Evolutionary conservation across 164 flowering plant species (phyloP).

Genomic region (Vitis rotundifolia): DNA sequence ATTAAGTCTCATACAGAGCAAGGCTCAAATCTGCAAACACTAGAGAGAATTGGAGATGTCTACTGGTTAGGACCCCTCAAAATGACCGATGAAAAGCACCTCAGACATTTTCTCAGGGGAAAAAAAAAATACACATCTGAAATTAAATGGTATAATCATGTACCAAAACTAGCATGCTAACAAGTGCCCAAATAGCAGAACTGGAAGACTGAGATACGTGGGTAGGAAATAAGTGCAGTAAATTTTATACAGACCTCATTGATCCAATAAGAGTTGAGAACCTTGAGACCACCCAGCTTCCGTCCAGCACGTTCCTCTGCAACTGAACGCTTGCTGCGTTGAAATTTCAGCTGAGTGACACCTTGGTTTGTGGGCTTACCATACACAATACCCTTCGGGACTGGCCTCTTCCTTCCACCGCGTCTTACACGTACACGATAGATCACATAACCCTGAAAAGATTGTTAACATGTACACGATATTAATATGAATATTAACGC

Average conservation of each 20-base stretch:
- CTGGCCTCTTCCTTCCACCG: constrained; percentile 44
- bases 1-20: no score
- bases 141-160: no score
- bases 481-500: neutral
- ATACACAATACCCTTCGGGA: constrained; percentile 45
- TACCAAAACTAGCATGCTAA: neutral
- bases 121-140: no score
- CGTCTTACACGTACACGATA: constrained; percentile 19
- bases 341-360: constrained; percentile 34
- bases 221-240: neutral
- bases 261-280: constrained; percentile 10
- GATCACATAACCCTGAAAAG: constrained; percentile 11
- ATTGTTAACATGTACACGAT: constrained; percentile 3
- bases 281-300: constrained; percentile 7
- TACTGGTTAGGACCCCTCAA: no score
- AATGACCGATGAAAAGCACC: no score
- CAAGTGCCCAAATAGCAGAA: neutral
- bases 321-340: constrained; percentile 28
- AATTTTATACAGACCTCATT: neutral
- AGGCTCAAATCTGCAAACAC: no score
- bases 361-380: constrained; percentile 48
- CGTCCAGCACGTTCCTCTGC: constrained; percentile 23
- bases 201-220: neutral
- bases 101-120: no score
- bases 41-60: no score